Evolutionary conservation across 2,329 filamentous ascomycete species (phyloP), one percentile per base, ranked within the genome.

Genomic region (Kalaharituber pfeilii): DNA sequence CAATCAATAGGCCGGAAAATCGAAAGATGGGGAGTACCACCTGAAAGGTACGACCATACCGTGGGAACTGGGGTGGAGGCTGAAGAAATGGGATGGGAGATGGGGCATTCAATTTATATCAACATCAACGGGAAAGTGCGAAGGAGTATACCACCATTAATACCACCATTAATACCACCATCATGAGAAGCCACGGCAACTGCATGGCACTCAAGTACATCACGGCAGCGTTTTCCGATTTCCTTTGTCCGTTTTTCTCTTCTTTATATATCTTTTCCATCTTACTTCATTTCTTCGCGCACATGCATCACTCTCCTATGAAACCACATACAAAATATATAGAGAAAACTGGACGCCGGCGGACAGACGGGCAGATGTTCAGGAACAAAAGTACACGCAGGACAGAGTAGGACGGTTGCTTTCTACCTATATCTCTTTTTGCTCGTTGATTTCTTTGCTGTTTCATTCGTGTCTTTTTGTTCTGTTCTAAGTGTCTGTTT

Each of bases 341-440:
- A n/a, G n/a, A n/a, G n/a, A n/a, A n/a, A n/a, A n/a, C n/a, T n/a
- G n/a, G n/a, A n/a, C n/a, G n/a, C n/a, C n/a, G n/a, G n/a, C n/a
- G n/a, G n/a, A n/a, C n/a, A n/a, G n/a, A n/a, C n/a, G n/a, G n/a
- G n/a, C n/a, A n/a, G n/a, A n/a, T n/a, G n/a, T n/a, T n/a, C n/a
- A n/a, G n/a, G n/a, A n/a, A n/a, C n/a, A n/a, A n/a, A n/a, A n/a
- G n/a, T n/a, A n/a, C n/a, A n/a, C n/a, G n/a, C n/a, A n/a, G n/a
- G n/a, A n/a, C n/a, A n/a, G n/a, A n/a, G n/a, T 53, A 30, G 50
- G 47, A 45, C 39, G 36, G 26, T 24, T 50, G 53, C 26, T 49
- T 57, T 52, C 54, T 53, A 56, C 52, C 59, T 51, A 44, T 60
- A 55, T 59, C 49, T 58, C 50, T 49, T 28, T 33, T 56, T 53